These are phyloP conservation scores for Boletus speciosus DNA, from an alignment of 768 basidiomycete species.

Conservation along the genomic window DNA sequence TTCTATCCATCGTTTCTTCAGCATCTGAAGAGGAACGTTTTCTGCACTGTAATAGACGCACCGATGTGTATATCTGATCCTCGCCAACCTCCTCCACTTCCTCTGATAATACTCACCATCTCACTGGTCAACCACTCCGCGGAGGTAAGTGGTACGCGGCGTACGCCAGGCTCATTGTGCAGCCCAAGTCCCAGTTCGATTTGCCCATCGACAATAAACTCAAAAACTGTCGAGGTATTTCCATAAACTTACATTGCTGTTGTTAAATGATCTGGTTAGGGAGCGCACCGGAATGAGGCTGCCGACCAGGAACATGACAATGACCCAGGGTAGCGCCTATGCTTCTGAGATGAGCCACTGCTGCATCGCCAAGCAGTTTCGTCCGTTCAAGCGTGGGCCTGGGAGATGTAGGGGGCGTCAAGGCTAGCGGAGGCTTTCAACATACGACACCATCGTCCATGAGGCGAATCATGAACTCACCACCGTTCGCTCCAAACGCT, in stretches of 20 bases:
- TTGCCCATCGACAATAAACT: constrained; percentile 4
- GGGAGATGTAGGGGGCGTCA: neutral
- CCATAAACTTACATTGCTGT: neutral
- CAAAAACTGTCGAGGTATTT: neutral
- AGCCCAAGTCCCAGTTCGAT: constrained; percentile 50
- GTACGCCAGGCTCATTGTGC: constrained; percentile 51
- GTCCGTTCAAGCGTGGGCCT: constrained; percentile 13
- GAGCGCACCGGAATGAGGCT: constrained; percentile 11
- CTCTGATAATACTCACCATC: constrained; percentile 26
- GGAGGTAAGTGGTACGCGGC: constrained; percentile 15
- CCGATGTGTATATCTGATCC: constrained; percentile 7
- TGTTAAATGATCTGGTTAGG: neutral
- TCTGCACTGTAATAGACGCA: neutral
- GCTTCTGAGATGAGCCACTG: constrained; percentile 31
- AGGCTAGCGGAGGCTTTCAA: neutral
- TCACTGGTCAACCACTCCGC: constrained; percentile 27
- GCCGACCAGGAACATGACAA: constrained; percentile 53
- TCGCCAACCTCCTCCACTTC: constrained; percentile 13
- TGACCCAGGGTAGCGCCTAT: constrained; percentile 47
- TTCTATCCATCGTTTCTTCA: neutral
- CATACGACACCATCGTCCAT: constrained; percentile 4
- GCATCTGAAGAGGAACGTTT: neutral
- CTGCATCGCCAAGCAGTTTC: constrained; percentile 32
- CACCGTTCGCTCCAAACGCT: constrained; percentile 34
- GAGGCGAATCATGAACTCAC: constrained; percentile 25